Evolutionary conservation across 1,139 yeast genomes (phyloP), one percentile per base, ranked within the genome.

Genomic region (Diutina mesorugosa): DNA sequence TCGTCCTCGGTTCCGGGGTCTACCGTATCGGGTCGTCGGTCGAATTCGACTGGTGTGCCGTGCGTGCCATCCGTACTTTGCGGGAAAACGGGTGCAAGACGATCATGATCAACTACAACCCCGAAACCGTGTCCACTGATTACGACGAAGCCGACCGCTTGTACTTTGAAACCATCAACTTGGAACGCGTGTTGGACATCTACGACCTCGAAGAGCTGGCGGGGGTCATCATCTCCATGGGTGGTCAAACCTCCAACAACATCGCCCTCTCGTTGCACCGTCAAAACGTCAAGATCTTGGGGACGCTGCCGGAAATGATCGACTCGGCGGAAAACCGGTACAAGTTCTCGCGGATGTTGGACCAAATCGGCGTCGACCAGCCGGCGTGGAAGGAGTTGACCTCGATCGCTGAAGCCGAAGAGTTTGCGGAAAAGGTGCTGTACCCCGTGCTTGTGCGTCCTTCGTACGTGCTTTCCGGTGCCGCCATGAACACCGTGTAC

Each of bases 381-480:
- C 99, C 99, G 56, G 97, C 97, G 55, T 93, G 99, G 99, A 93
- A 91, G 73, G 99, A 93, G 74, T 83, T 93, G 66, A 90, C 98
- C 48, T 89, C 97, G 29, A 79, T 90, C 60, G 93, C 81, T 54
- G 99, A 93, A 70, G 99, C 99, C 58, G 95, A 90, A 72, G 84
- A 76, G 56, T 93, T 93, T 69, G 98, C 98, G 60, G 87, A 89
- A 54, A 84, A 82, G 70, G 99, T 90, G 56, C 82, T 91, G 48
- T 93, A 89, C 74, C 99, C 99, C 58, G 99, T 93, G 52, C 79
- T 93, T 65, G 99, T 93, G 57, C 90, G 99, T 78, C 99, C 99
- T 51, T 91, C 98, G 52, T 93, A 93, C 67, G 99, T 93, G 46
- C 79, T 93, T 63, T 90, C 98, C 57, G 99, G 99, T 77, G 99